These are phyloP conservation scores for Tephrocybe sp. DNA, from an alignment of 768 basidiomycete species.

Conservation along the genomic window DNA sequence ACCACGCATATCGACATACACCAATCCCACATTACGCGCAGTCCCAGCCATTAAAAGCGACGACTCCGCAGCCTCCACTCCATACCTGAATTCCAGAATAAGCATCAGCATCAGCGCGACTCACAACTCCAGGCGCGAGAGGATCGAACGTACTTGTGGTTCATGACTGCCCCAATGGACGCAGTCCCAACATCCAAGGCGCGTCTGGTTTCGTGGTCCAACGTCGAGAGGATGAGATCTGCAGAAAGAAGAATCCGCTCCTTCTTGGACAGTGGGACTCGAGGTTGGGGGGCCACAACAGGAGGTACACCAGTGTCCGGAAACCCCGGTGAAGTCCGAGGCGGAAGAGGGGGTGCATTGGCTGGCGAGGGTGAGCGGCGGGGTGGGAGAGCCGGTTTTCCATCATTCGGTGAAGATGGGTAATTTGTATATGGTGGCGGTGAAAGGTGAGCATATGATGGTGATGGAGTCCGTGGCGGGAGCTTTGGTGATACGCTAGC, in stretches of 20 bases:
- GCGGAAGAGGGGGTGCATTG: conserved; percentile 30
- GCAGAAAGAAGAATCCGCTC: conserved; percentile 56
- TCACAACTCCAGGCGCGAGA: neutral
- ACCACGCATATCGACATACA: conserved; percentile 75
- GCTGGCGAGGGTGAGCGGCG: conserved; percentile 26
- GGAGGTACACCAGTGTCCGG: conserved; percentile 4
- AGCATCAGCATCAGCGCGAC: neutral
- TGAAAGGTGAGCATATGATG: conserved; percentile 12
- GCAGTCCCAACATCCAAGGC: conserved; percentile 49
- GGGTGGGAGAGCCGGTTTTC: conserved; percentile 30
- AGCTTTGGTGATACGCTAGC: conserved; percentile 11
- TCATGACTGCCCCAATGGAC: conserved; percentile 46
- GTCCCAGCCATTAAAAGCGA: conserved; percentile 60
- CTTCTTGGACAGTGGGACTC: conserved; percentile 34
- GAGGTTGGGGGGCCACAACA: conserved; percentile 13
- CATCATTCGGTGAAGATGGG: conserved; percentile 6
- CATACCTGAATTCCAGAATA: conserved; percentile 40
- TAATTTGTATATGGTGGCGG: conserved; percentile 18
- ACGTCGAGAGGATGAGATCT: conserved; percentile 63
- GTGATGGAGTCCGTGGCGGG: conserved; percentile 19
- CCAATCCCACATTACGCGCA: conserved; percentile 67
- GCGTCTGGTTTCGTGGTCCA: conserved; percentile 55
- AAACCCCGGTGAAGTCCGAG: conserved; percentile 20
- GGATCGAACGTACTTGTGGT: conserved; percentile 47
- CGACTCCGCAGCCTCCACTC: conserved; percentile 58